phyloP scores from a whole-genome alignment of 1,284 basidiomycete species.

The Cryptococcus jaspeensis region DNA sequence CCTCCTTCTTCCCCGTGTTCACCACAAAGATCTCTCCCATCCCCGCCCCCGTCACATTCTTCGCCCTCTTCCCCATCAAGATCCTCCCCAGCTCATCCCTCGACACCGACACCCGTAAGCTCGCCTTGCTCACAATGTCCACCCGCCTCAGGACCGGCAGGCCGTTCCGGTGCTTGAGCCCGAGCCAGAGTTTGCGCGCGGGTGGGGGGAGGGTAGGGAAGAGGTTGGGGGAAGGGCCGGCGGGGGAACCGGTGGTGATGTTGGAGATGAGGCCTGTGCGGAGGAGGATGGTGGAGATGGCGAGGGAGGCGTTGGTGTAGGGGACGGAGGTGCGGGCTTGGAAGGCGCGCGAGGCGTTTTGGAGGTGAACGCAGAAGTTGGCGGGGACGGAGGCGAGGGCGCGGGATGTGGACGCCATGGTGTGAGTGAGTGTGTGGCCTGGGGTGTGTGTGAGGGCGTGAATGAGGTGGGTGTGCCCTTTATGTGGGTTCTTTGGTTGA shows the following conservation, averaged over 20 bases:
- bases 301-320: slow-evolving; percentile 41
- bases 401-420: slow-evolving; percentile 17
- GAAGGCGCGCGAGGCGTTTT: slow-evolving; percentile 44
- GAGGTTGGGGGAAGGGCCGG: slow-evolving; percentile 34
- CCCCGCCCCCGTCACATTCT: slow-evolving; percentile 45
- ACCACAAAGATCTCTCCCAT: slow-evolving; percentile 50
- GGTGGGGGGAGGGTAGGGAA: slow-evolving; percentile 37
- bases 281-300: slow-evolving; percentile 47
- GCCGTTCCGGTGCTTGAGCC: slow-evolving; percentile 47
- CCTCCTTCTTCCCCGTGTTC: slow-evolving; percentile 26
- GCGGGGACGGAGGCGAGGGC: slow-evolving; percentile 38
- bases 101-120: slow-evolving; percentile 36
- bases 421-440: neutral
- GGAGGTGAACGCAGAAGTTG: slow-evolving; percentile 47
- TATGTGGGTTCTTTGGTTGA: neutral
- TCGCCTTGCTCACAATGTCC: slow-evolving; percentile 43
- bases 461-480: neutral
- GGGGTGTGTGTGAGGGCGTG: neutral
- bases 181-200: slow-evolving; percentile 45
- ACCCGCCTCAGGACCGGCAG: slow-evolving; percentile 45
- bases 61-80: slow-evolving; percentile 44
- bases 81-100: slow-evolving; percentile 45
- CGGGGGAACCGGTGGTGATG: slow-evolving; percentile 44
- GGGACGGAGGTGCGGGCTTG: slow-evolving; percentile 47
- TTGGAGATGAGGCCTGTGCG: slow-evolving; percentile 48